These are phyloP conservation scores for Neoconidiobolus thromboides DNA, from an alignment of 371 early-diverging fungal genomes.

Conservation along the genomic window DNA sequence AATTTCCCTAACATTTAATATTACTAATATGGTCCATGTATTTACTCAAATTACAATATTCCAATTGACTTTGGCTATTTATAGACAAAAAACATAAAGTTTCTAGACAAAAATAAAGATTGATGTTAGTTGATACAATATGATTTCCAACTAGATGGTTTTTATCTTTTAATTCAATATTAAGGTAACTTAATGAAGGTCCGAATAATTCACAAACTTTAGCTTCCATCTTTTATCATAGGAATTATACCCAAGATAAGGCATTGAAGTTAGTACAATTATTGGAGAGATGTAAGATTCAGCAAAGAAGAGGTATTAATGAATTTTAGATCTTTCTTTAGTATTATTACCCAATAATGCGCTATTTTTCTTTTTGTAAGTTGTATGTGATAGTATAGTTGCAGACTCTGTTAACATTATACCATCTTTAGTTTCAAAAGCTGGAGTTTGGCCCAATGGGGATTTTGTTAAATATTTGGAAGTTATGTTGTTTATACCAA, in stretches of 20 bases:
- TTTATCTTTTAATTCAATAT: conserved; percentile 50
- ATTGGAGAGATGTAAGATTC: conserved; percentile 31
- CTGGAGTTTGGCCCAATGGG: conserved; percentile 34
- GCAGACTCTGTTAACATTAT: conserved; percentile 32
- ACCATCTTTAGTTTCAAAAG: conserved; percentile 55
- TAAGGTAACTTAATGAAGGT: conserved; percentile 27
- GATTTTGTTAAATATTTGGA: conserved; percentile 67
- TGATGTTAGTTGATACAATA: conserved; percentile 73
- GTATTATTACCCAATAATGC: conserved; percentile 11
- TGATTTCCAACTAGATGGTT: conserved; percentile 83
- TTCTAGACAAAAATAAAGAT: too few relatives aligned
- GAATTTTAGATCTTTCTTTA: conserved; percentile 51
- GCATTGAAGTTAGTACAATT: neutral
- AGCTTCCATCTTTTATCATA: too few relatives aligned
- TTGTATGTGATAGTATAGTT: conserved; percentile 65
- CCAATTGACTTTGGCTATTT: too few relatives aligned
- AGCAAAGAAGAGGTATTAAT: conserved; percentile 57
- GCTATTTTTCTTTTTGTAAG: too few relatives aligned
- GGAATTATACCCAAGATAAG: too few relatives aligned
- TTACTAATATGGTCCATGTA: too few relatives aligned
- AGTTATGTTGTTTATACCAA: conserved; percentile 50
- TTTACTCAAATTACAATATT: too few relatives aligned
- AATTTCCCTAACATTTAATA: too few relatives aligned
- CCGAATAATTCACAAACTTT: too few relatives aligned
- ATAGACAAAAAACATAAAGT: too few relatives aligned